phyloP scores from a whole-genome alignment of 1,284 basidiomycete species.

The Trichosporon inkin region DNA sequence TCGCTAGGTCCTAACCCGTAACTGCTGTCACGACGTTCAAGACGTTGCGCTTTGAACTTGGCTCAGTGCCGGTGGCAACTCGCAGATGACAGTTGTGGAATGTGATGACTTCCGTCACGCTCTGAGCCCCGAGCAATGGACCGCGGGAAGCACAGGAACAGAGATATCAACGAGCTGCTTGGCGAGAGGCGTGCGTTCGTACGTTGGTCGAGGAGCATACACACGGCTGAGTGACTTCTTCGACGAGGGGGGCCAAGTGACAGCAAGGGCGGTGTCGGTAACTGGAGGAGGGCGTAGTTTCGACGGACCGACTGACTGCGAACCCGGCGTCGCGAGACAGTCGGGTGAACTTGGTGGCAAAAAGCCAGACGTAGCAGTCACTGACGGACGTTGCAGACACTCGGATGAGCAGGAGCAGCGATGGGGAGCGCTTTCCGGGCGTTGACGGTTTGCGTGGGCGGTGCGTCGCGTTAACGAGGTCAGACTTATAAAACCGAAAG shows the following conservation, averaged over 20 bases:
- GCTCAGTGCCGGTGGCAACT: neutral
- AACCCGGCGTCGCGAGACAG: neutral
- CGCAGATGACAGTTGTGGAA: slow-evolving; percentile 5
- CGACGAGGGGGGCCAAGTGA: neutral
- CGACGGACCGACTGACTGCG: neutral
- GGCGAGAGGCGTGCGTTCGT: neutral
- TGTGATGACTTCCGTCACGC: slow-evolving; percentile 1
- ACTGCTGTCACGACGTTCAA: slow-evolving; percentile 1
- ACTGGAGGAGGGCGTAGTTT: neutral
- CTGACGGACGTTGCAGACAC: neutral
- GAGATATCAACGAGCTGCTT: neutral
- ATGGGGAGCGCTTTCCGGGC: too few relatives aligned
- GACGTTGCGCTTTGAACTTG: neutral
- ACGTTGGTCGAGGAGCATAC: neutral
- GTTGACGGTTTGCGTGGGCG: too few relatives aligned
- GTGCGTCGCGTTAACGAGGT: too few relatives aligned
- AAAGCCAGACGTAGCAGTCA: neutral
- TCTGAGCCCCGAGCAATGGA: neutral
- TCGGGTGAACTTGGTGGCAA: neutral
- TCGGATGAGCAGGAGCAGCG: neutral
- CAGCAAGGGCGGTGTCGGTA: slow-evolving; percentile 2
- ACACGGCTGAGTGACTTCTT: neutral
- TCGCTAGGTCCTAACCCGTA: slow-evolving; percentile 1
- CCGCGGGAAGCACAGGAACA: neutral
- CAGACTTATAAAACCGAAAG: neutral